A percentile compares a stretch with the other conserved stretches of the same genome.
Conservation (phyloP, 2,329 filamentous ascomycete species). For the Cadophora sp. region DNA sequence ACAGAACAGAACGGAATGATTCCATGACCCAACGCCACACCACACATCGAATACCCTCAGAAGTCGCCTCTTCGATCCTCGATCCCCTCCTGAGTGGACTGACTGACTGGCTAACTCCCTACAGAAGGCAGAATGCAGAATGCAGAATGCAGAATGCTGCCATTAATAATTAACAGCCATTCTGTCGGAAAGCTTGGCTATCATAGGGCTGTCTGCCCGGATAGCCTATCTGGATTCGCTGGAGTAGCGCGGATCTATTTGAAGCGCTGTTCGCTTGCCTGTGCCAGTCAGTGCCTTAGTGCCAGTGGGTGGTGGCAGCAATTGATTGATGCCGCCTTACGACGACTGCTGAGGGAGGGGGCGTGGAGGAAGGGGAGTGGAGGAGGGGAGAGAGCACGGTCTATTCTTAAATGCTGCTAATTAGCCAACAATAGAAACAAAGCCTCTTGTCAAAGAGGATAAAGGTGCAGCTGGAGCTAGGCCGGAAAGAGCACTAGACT, state of each 20-base stretch:
- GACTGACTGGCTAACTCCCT: background rate
- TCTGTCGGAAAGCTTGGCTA: constrained; percentile 16
- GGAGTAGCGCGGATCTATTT: constrained; percentile 38
- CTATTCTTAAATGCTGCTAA: constrained; percentile 41
- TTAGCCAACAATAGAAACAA: constrained; percentile 31
- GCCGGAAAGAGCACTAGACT: constrained; percentile 20
- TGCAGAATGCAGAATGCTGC: background rate
- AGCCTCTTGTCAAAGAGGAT: constrained; percentile 18
- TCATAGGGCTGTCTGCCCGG: constrained; percentile 34
- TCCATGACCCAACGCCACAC: background rate
- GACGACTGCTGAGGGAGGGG: constrained; percentile 2
- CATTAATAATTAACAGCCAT: constrained; percentile 14
- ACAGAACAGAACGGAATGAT: background rate
- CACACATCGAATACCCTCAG: background rate
- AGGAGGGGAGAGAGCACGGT: constrained; percentile 1
- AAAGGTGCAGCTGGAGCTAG: constrained; percentile 21
- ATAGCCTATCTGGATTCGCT: constrained; percentile 27
- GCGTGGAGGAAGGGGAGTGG: background rate
- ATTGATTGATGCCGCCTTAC: constrained; percentile 34
- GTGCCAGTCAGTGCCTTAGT: background rate
- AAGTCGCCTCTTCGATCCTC: background rate
- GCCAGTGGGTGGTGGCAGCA: constrained; percentile 7
- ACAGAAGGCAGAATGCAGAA: background rate
- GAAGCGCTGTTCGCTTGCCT: constrained; percentile 21
- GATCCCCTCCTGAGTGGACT: background rate